These are phyloP conservation scores for Fennellomyces sp. DNA, from an alignment of 371 early-diverging fungal genomes.

Conservation along the genomic window DNA sequence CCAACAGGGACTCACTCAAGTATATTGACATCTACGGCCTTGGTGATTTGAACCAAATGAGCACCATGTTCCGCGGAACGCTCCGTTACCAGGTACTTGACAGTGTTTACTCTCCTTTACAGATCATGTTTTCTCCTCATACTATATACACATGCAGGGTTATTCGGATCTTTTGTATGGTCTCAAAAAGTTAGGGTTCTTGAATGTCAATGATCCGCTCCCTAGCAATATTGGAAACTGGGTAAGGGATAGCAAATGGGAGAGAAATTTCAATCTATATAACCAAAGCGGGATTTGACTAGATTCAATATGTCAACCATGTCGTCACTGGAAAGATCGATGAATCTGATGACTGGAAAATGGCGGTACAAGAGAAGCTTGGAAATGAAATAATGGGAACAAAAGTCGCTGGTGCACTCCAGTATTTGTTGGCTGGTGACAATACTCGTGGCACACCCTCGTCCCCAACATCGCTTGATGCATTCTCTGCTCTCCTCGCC, in stretches of 20 bases:
- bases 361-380: slow-evolving; percentile 38
- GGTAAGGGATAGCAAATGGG: slow-evolving; percentile 32
- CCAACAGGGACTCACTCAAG: slow-evolving; percentile 80
- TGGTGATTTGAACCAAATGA: slow-evolving; percentile 65
- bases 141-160: too few species aligned
- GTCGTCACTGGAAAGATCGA: not conserved
- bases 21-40: slow-evolving; percentile 73
- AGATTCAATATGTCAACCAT: slow-evolving; percentile 4
- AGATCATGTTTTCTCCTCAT: too few species aligned
- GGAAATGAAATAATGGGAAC: slow-evolving; percentile 45
- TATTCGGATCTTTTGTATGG: slow-evolving; percentile 67
- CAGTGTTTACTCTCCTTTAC: not conserved
- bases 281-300: too few species aligned
- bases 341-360: not conserved
- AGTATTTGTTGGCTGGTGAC: slow-evolving; percentile 19
- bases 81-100: slow-evolving; percentile 68
- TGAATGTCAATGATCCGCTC: slow-evolving; percentile 38
- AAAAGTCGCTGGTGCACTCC: slow-evolving; percentile 43
- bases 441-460: not conserved
- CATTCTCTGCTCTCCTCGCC: slow-evolving; percentile 76
- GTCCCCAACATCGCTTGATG: slow-evolving; percentile 58
- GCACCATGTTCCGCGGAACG: slow-evolving; percentile 89
- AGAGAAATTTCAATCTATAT: too few species aligned
- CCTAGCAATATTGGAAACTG: slow-evolving; percentile 35
- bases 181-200: slow-evolving; percentile 62